Conservation (phyloP, 2,329 filamentous ascomycete genomes). For the Sporothrix brunneoviolacea region DNA sequence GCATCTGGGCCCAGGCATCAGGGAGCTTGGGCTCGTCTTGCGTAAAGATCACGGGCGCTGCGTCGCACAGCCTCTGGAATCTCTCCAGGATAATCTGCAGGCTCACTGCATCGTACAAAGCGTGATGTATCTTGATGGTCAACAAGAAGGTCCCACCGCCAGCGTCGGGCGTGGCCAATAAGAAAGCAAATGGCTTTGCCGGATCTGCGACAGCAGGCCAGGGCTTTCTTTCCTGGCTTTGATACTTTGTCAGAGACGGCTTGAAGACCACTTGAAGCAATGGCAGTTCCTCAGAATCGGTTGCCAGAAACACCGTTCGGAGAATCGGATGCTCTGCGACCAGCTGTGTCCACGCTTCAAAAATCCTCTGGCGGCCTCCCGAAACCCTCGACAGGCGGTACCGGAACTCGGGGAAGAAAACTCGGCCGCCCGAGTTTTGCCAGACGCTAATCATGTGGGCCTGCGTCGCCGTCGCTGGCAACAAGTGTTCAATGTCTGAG, state of each 20-base stretch:
- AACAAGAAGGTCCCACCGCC: slow-evolving; percentile 21
- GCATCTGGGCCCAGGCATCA: slow-evolving; percentile 23
- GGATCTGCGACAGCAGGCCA: slow-evolving; percentile 10
- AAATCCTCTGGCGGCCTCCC: slow-evolving; percentile 32
- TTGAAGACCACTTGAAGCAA: slow-evolving; percentile 59
- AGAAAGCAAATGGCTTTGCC: neutral
- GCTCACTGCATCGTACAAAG: slow-evolving; percentile 81
- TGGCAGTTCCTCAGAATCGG: slow-evolving; percentile 35
- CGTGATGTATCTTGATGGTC: slow-evolving; percentile 68
- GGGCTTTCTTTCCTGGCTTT: neutral
- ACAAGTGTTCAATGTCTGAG: slow-evolving; percentile 44
- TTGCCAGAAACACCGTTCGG: slow-evolving; percentile 42
- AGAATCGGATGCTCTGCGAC: slow-evolving; percentile 55
- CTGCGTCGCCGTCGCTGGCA: slow-evolving; percentile 73
- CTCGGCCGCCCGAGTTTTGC: slow-evolving; percentile 56
- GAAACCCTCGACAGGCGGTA: slow-evolving; percentile 42
- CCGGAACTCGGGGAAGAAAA: slow-evolving; percentile 70
- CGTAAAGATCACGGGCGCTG: too few relatives aligned
- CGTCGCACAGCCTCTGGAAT: slow-evolving; percentile 25
- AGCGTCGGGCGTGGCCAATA: neutral
- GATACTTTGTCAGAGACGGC: slow-evolving; percentile 1
- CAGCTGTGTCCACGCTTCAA: slow-evolving; percentile 55
- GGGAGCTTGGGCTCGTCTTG: too few relatives aligned
- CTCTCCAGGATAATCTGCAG: slow-evolving; percentile 55
- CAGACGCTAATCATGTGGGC: slow-evolving; percentile 73